Conservation (phyloP, 768 basidiomycete species). For the Russula compacta region DNA sequence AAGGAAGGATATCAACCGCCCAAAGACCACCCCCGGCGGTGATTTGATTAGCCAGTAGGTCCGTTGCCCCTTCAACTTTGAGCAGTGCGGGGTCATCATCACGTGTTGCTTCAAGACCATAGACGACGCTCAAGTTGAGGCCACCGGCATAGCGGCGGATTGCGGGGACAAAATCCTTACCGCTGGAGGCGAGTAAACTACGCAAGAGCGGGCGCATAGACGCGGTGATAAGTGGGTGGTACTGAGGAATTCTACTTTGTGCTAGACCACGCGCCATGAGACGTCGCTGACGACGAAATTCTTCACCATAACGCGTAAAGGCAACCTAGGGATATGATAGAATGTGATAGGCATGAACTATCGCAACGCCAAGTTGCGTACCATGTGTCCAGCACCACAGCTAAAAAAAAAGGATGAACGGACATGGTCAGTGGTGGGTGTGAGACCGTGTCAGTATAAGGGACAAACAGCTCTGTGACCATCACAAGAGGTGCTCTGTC, state of each 20-base stretch:
- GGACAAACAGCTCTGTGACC: constrained; percentile 58
- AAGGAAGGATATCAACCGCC: constrained; percentile 34
- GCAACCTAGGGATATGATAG: constrained; percentile 8
- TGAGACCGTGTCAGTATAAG: background rate
- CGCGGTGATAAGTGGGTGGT: constrained; percentile 15
- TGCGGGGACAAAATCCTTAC: constrained; percentile 12
- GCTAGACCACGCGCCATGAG: constrained; percentile 18
- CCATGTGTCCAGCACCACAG: constrained; percentile 19
- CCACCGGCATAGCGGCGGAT: constrained; percentile 18
- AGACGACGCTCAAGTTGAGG: constrained; percentile 36
- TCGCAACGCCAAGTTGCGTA: background rate
- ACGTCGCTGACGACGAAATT: constrained; percentile 17
- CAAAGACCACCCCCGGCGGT: constrained; percentile 36
- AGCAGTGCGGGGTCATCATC: constrained; percentile 34
- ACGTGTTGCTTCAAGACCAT: constrained; percentile 43
- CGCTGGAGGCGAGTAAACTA: constrained; percentile 11
- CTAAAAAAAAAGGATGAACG: background rate
- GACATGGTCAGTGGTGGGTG: background rate
- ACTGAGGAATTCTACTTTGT: constrained; percentile 6
- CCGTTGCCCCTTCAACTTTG: constrained; percentile 36
- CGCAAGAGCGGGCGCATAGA: constrained; percentile 18
- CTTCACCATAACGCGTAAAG: constrained; percentile 18
- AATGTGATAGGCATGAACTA: background rate
- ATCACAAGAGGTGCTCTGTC: constrained; percentile 65
- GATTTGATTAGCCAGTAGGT: constrained; percentile 36